These are phyloP conservation scores for Leptoxyphium fumago DNA, from an alignment of 2,329 filamentous ascomycete genomes.

Conservation along the genomic window DNA sequence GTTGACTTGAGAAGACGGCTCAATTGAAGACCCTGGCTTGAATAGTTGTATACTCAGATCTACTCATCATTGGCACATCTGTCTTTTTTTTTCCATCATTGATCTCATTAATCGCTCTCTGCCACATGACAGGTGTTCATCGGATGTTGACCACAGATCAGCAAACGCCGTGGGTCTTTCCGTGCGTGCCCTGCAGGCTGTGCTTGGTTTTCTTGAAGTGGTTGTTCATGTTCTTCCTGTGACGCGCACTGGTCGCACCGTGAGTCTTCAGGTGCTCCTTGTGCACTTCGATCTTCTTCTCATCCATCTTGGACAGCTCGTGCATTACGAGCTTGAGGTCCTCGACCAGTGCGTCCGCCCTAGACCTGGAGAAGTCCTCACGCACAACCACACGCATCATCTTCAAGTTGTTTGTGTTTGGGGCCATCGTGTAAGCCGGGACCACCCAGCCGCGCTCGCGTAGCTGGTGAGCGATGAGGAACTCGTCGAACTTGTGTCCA, in stretches of 20 bases:
- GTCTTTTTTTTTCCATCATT: no score
- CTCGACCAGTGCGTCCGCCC: conserved; percentile 62
- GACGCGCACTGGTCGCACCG: conserved; percentile 2
- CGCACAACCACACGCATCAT: conserved; percentile 85
- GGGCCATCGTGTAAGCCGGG: conserved; percentile 94
- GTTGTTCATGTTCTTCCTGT: conserved; percentile 19
- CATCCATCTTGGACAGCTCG: conserved; percentile 60
- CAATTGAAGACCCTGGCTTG: no score
- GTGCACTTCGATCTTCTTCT: conserved; percentile 53
- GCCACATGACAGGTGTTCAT: no score
- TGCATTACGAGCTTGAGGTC: conserved; percentile 68
- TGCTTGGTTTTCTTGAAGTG: conserved; percentile 61
- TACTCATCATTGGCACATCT: no score
- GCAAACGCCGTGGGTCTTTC: conserved; percentile 81
- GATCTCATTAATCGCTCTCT: no score
- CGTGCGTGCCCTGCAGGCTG: conserved; percentile 75
- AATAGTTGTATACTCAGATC: no score
- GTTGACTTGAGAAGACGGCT: no score
- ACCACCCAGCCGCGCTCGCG: conserved; percentile 84
- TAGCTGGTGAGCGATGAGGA: conserved; percentile 59
- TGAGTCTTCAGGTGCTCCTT: conserved; percentile 31
- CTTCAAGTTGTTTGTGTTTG: conserved; percentile 68
- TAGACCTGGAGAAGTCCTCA: conserved; percentile 73
- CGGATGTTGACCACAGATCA: conserved; percentile 25
- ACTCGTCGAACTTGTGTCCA: conserved; percentile 41